Base-by-base conservation (phyloP, 345 rosid genomes). In the Eucalyptus cloeziana region DNA sequence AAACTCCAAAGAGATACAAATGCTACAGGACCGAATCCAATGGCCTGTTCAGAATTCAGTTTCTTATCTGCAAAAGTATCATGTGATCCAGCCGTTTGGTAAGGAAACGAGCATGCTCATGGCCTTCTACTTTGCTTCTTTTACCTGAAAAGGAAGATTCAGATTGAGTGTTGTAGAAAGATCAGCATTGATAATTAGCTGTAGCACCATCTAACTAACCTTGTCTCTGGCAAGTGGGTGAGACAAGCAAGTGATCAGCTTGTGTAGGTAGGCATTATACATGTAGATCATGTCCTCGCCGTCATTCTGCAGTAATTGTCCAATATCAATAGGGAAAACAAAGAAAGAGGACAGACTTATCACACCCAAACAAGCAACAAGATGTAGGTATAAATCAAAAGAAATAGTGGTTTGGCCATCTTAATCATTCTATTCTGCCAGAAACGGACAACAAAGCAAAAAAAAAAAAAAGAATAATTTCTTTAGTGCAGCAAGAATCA, bases 221-320 rank as follows among this genome's bases (percentile, higher is more conserved):
- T 96, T 96, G 91, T 97, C 99, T 90, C 98, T 94, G 51, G 98
- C 98, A 88, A 95, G 94, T 25, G 95, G 97, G 88, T 97, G 96
- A 90, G 99, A 95, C 89, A 97, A 91, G 93, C 97, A 97, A 87
- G 98, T 94, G 62, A 93, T 94, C 91, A 96, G 92, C 94, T 97
- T 97, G 95, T 97, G 99, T 87, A 96, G 92, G 92, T 97, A 97
- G 71, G 98, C 99, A 92, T 96, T 95, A 91, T 96, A 96, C 96
- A 97, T 94, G 88, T 96, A 97, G 91, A 94, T 83, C 94, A 97
- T 94, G 92, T 97, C 99, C 92, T 97, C 99, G 81, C 96, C 99
- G 89, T 96, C 98, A 86, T 95, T 96, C 97, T 95, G 95, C 81
- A 90, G 87, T 17, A 86, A 52, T 22, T 86, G 64, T 50, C 90